Percentiles rank a stretch among this genome's conserved stretches.
Conservation (phyloP, 1,284 basidiomycete species). For the Cerioporus squamosus region DNA sequence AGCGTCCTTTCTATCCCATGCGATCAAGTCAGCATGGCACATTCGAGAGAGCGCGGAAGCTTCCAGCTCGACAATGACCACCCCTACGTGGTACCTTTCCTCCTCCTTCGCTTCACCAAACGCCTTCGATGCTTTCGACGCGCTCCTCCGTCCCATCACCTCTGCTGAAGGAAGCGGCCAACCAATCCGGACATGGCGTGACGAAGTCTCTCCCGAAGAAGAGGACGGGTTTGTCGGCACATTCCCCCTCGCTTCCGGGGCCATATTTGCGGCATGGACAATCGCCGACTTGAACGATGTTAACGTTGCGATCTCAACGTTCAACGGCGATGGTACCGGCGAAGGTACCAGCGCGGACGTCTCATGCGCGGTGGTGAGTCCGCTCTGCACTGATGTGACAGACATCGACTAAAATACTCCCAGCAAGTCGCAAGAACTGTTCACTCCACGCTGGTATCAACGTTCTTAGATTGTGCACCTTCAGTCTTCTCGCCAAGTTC, state of each 20-base stretch:
- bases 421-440: slow-evolving; percentile 59
- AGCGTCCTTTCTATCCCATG: slow-evolving; percentile 28
- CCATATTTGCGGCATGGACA: slow-evolving; percentile 35
- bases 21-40: slow-evolving; percentile 17
- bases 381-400: neutral
- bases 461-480: slow-evolving; percentile 87
- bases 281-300: slow-evolving; percentile 44
- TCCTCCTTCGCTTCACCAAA: slow-evolving; percentile 52
- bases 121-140: slow-evolving; percentile 54
- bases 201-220: too few relatives aligned
- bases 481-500: slow-evolving; percentile 72
- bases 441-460: slow-evolving; percentile 77
- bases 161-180: neutral
- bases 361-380: slow-evolving; percentile 23
- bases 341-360: slow-evolving; percentile 19
- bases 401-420: neutral
- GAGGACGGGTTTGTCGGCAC: slow-evolving; percentile 30
- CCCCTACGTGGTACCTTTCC: slow-evolving; percentile 56
- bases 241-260: slow-evolving; percentile 23
- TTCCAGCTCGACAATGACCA: slow-evolving; percentile 6
- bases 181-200: too few relatives aligned
- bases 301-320: slow-evolving; percentile 10
- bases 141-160: slow-evolving; percentile 35
- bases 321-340: slow-evolving; percentile 4
- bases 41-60: slow-evolving; percentile 8